Evolutionary conservation across 192 early-diverging fungal species (phyloP).

Genomic region (Backusella morwellensis): DNA sequence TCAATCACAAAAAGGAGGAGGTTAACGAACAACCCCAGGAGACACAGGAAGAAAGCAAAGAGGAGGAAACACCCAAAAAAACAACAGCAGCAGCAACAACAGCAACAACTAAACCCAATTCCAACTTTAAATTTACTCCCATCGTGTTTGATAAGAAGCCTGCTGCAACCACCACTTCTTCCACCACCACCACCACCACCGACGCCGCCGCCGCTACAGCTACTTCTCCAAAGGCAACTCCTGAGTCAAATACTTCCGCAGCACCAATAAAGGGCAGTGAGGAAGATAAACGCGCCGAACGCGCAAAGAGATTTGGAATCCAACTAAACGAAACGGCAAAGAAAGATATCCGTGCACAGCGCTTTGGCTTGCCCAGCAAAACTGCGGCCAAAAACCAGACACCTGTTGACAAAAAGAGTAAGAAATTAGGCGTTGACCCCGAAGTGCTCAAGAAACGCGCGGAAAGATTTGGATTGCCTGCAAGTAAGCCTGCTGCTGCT

Average conservation of each 20-base stretch:
- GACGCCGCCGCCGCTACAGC: background rate
- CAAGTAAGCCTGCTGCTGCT: constrained; percentile 22
- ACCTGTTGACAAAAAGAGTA: background rate
- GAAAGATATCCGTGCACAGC: constrained; percentile 48
- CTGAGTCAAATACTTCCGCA: background rate
- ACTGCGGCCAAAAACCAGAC: constrained; percentile 13
- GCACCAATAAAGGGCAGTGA: background rate
- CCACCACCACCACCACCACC: background rate
- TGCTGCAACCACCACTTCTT: constrained; percentile 11
- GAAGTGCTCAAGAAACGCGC: constrained; percentile 52
- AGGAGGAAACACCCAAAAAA: background rate
- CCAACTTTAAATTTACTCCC: constrained; percentile 40
- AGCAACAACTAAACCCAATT: constrained; percentile 24
- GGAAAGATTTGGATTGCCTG: constrained; percentile 50
- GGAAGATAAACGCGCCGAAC: constrained; percentile 27
- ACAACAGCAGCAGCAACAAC: background rate
- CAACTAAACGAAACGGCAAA: constrained; percentile 47
- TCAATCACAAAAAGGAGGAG: background rate
- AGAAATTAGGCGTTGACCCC: constrained; percentile 34
- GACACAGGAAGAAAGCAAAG: background rate
- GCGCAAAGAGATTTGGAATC: constrained; percentile 47
- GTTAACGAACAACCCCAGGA: background rate
- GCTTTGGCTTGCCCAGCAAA: constrained; percentile 46
- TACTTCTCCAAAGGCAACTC: background rate
- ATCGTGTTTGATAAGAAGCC: constrained; percentile 32